phyloP scores from a whole-genome alignment of 805 yeast genomes.

The Monosporozyma solicola region DNA sequence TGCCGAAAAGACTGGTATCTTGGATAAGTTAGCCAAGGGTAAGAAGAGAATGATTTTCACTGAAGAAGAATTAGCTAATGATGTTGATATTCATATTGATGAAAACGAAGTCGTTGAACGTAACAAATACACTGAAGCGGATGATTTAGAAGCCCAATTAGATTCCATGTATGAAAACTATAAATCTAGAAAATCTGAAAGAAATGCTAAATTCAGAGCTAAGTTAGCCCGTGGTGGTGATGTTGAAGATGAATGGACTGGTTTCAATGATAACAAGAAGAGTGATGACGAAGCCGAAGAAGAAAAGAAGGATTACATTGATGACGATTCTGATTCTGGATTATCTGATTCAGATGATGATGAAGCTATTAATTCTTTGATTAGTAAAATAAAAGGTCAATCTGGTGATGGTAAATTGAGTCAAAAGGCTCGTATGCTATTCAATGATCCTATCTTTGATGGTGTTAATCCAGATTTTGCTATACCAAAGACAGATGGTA shows the following conservation, averaged over 20 bases:
- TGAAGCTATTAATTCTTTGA: constrained; percentile 53
- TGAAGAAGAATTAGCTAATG: constrained; percentile 45
- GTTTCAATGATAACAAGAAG: constrained; percentile 45
- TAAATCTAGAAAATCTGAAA: constrained; percentile 58
- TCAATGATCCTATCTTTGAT: constrained; percentile 46
- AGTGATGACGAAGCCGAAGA: constrained; percentile 29
- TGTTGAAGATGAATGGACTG: constrained; percentile 72
- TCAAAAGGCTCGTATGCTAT: constrained; percentile 37
- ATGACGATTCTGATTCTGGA: constrained; percentile 30
- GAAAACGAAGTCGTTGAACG: constrained; percentile 33
- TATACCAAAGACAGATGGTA: constrained; percentile 6
- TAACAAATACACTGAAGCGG: constrained; percentile 40
- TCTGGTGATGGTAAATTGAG: constrained; percentile 32
- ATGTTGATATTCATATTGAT: constrained; percentile 48
- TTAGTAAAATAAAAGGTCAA: constrained; percentile 47
- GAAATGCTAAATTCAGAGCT: constrained; percentile 60
- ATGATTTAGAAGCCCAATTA: constrained; percentile 70
- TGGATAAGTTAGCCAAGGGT: constrained; percentile 67
- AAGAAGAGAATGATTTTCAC: constrained; percentile 54
- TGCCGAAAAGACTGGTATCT: constrained; percentile 83
- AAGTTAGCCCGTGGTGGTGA: constrained; percentile 67
- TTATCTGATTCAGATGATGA: constrained; percentile 62
- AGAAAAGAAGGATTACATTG: constrained; percentile 36
- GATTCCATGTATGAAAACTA: constrained; percentile 72
- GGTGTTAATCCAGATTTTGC: constrained; percentile 36